These are phyloP conservation scores for Spergularia marina DNA, from an alignment of 148 eudicot species.

Conservation along the genomic window DNA sequence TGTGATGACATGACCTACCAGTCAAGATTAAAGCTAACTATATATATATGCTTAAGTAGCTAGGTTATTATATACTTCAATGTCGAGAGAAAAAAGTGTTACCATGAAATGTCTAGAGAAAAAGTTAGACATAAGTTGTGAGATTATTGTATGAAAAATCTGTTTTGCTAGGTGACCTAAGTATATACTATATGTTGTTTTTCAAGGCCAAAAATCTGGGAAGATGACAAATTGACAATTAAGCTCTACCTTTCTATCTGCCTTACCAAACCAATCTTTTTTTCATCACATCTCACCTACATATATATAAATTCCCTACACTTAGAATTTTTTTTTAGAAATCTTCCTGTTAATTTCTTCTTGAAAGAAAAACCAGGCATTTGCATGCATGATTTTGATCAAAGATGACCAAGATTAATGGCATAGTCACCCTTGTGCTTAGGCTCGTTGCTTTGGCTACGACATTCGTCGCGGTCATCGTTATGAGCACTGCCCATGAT, in stretches of 20 bases:
- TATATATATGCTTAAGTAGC: neutral
- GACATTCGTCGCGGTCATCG: slow-evolving; percentile 47
- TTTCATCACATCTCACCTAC: neutral
- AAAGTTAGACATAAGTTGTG: neutral
- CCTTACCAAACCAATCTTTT: slow-evolving; percentile 21
- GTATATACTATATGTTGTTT: slow-evolving; percentile 9
- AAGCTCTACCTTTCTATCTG: slow-evolving; percentile 24
- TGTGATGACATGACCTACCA: slow-evolving; percentile 10
- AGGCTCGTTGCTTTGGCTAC: slow-evolving; percentile 66
- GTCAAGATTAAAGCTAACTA: neutral
- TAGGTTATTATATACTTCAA: neutral
- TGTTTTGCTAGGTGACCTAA: slow-evolving; percentile 28
- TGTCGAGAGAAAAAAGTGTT: neutral
- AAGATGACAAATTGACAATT: neutral
- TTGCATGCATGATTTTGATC: neutral
- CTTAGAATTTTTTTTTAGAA: neutral
- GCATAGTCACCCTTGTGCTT: slow-evolving; percentile 43
- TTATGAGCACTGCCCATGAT: slow-evolving; percentile 73
- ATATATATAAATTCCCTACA: slow-evolving; percentile 8
- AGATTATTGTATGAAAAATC: neutral
- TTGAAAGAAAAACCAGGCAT: neutral
- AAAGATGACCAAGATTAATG: slow-evolving; percentile 44
- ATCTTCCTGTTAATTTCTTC: neutral
- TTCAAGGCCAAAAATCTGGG: slow-evolving; percentile 17
- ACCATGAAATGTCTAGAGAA: neutral